Conservation (phyloP, 2,329 filamentous ascomycete genomes). For the Aspergillus eucalypticola region DNA sequence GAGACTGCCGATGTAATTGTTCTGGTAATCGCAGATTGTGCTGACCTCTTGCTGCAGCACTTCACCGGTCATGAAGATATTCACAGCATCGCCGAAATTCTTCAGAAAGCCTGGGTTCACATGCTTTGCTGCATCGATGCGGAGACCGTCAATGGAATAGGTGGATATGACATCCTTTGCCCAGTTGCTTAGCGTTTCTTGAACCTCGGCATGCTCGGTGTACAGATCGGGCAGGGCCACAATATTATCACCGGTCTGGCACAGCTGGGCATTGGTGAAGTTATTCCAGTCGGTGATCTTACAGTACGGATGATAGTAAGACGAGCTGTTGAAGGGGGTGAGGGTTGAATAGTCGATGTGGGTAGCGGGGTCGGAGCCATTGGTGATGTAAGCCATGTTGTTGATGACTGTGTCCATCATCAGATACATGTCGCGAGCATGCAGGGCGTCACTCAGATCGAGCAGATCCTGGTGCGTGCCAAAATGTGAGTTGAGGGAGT, state of each 20-base stretch:
- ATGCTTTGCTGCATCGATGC: conserved; percentile 53
- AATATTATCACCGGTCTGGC: conserved; percentile 54
- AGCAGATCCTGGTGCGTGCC: conserved; percentile 51
- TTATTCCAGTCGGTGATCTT: conserved; percentile 37
- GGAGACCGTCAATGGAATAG: conserved; percentile 53
- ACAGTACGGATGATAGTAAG: conserved; percentile 33
- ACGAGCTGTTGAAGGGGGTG: conserved; percentile 28
- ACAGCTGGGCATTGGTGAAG: conserved; percentile 40
- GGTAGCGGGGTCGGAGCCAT: conserved; percentile 28
- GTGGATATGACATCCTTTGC: conserved; percentile 43
- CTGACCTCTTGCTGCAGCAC: conserved; percentile 41
- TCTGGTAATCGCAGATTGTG: conserved; percentile 46
- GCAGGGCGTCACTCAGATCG: conserved; percentile 48
- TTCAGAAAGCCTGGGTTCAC: conserved; percentile 47
- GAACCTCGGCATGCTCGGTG: conserved; percentile 46
- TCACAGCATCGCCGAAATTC: conserved; percentile 37
- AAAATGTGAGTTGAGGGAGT: conserved; percentile 52
- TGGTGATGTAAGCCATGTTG: conserved; percentile 44
- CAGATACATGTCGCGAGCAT: conserved; percentile 51
- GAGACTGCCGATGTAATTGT: conserved; percentile 42
- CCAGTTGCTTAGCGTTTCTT: conserved; percentile 46
- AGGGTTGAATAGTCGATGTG: conserved; percentile 28
- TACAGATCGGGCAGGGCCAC: conserved; percentile 51
- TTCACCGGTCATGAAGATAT: conserved; percentile 51
- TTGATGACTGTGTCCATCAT: conserved; percentile 58